Conservation (phyloP, 2,329 filamentous ascomycete genomes). For the Sporothrix globosa region DNA sequence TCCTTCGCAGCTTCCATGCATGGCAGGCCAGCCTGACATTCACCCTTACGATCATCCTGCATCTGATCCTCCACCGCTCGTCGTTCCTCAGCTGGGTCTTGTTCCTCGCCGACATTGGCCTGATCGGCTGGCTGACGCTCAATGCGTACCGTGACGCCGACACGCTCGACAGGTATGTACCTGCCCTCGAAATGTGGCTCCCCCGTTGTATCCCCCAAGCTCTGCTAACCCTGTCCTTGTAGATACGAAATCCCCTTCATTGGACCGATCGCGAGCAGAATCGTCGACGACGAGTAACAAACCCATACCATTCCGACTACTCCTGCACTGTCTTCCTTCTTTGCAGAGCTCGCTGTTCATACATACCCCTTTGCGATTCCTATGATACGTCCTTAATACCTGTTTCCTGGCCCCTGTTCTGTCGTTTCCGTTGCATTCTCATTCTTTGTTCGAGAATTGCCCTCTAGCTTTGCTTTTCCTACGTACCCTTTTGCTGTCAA, state of each 20-base stretch:
- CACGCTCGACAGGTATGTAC: conserved; percentile 60
- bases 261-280: conserved; percentile 80
- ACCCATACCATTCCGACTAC: not conserved
- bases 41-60: conserved; percentile 71
- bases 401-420: not conserved
- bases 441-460: not conserved
- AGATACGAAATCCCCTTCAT: conserved; percentile 88
- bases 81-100: conserved; percentile 81
- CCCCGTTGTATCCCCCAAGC: not conserved
- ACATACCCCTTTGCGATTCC: conserved; percentile 10
- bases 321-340: not conserved
- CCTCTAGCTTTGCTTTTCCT: not conserved
- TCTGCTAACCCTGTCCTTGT: conserved; percentile 9
- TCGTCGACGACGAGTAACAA: conserved; percentile 77
- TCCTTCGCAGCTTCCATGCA: conserved; percentile 74
- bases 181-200: not conserved
- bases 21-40: conserved; percentile 92
- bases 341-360: conserved; percentile 8
- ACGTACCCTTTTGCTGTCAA: not conserved
- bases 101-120: conserved; percentile 71
- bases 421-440: not conserved
- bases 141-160: conserved; percentile 84
- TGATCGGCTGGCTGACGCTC: conserved; percentile 76
- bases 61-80: conserved; percentile 86
- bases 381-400: not conserved